These are phyloP conservation scores for Cucurbita argyrosperma DNA, from an alignment of 306 rosid species.

Conservation along the genomic window DNA sequence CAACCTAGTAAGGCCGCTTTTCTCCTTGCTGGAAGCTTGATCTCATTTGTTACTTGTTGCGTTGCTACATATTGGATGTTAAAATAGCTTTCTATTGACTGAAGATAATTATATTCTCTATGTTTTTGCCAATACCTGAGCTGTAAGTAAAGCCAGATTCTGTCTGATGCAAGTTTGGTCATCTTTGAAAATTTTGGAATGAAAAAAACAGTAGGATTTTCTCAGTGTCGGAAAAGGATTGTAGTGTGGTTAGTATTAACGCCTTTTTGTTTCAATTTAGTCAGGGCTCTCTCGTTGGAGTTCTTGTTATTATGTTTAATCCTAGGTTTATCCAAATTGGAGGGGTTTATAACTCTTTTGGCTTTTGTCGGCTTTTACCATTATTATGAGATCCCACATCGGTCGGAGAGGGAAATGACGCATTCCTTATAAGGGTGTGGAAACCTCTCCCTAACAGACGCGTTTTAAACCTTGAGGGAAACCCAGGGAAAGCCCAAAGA, in stretches of 20 bases:
- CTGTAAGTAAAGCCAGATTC: background rate
- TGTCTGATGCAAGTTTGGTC: background rate
- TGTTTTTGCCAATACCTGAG: background rate
- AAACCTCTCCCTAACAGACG: no score
- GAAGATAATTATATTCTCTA: no score
- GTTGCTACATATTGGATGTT: background rate
- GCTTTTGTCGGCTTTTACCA: background rate
- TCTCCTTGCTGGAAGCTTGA: background rate
- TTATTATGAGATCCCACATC: no score
- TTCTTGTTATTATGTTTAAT: background rate
- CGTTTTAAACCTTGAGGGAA: no score
- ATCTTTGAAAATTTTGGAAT: background rate
- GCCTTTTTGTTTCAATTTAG: background rate
- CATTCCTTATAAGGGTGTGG: no score
- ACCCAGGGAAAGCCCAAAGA: no score
- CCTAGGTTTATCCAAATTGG: background rate
- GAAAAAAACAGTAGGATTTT: background rate
- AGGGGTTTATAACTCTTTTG: background rate
- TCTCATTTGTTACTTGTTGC: background rate
- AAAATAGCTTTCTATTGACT: no score
- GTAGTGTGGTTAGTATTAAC: background rate
- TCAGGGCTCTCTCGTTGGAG: background rate
- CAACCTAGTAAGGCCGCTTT: constrained; percentile 33
- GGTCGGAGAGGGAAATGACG: no score
- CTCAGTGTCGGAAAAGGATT: background rate